Evolutionary conservation across 805 yeast genomes (phyloP), one percentile per base, ranked within the genome.

Genomic region (Schizosaccharomyces osmophilus): DNA sequence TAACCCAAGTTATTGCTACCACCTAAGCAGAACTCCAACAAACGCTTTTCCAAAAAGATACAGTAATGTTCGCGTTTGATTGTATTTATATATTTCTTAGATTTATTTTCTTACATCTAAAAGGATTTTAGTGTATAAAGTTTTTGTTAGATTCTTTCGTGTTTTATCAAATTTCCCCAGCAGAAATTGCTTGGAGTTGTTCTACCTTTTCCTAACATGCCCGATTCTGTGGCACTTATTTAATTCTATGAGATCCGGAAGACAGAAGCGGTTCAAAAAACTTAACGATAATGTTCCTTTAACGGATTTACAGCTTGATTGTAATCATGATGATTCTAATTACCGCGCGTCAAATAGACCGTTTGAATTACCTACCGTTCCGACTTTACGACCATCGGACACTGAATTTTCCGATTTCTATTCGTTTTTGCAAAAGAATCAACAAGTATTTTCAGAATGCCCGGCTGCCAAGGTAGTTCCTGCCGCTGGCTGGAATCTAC

Each of bases 401-500:
- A 24, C 31, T 4, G 32, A 51, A 3, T 24, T 51, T 22, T 17
- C 57, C 24, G 57, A 51, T 26, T 29, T 29, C 39, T 51, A 19
- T 29, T 19, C 22, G 32, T 22, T 51, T 51, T 24, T 51, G n/a
- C 5, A 5, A 29, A 29, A 29, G 8, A 22, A 51, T 4, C 8
- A 29, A 29, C n/a, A 22, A 1, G 32, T 17, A 8, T 6, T 51
- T 24, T 2, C 9, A 22, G 69, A 72, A 39, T 80, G 76, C 68
- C 96, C 96, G 0, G 88, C 93, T 67, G 71, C 87, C 57, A 89
- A 88, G 68, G 69, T 89, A 1, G 73, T 78, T 5, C 83, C 94
- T 4, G 88, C 90, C 0, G 63, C 63, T 0, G 66, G 65, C 1
- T 79, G 79, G 73, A 68, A 71, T 19, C 82, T 76, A 5, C 64